A percentile compares a stretch with the other conserved stretches of the same genome.
These are phyloP conservation scores for Endogone sp. DNA, from an alignment of 192 early-diverging fungal genomes.

Conservation along the genomic window DNA sequence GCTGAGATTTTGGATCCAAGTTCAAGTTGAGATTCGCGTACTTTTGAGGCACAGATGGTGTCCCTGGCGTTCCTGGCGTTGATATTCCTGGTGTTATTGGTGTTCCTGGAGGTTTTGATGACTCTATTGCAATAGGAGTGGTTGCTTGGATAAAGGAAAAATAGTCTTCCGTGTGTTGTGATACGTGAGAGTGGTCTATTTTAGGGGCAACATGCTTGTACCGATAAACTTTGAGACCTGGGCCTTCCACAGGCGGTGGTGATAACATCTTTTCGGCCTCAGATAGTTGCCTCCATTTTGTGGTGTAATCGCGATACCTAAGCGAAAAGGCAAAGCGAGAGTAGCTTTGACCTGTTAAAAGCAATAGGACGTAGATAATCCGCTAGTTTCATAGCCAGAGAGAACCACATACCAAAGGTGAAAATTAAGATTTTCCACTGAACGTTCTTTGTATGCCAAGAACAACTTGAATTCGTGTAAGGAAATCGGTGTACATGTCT, in stretches of 20 bases:
- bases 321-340: too few relatives aligned
- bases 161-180: too few relatives aligned
- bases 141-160: not conserved
- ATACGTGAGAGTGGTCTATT: not conserved
- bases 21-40: not conserved
- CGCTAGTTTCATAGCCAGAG: too few relatives aligned
- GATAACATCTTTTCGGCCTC: constrained; percentile 2
- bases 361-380: too few relatives aligned
- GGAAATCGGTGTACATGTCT: constrained; percentile 21
- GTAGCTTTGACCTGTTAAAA: too few relatives aligned
- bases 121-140: too few relatives aligned
- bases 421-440: constrained; percentile 23
- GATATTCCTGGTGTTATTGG: not conserved
- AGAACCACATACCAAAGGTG: constrained; percentile 16
- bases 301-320: constrained; percentile 11
- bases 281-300: constrained; percentile 10
- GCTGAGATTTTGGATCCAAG: constrained; percentile 13
- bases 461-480: constrained; percentile 16
- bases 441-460: constrained; percentile 20
- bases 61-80: constrained; percentile 1
- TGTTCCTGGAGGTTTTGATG: not conserved
- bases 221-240: constrained; percentile 2
- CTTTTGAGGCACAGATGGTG: not conserved
- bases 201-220: not conserved
- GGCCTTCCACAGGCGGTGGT: constrained; percentile 11